Conservation (phyloP, 1,139 yeast genomes). For the Protomyces lactucae-debilis region DNA sequence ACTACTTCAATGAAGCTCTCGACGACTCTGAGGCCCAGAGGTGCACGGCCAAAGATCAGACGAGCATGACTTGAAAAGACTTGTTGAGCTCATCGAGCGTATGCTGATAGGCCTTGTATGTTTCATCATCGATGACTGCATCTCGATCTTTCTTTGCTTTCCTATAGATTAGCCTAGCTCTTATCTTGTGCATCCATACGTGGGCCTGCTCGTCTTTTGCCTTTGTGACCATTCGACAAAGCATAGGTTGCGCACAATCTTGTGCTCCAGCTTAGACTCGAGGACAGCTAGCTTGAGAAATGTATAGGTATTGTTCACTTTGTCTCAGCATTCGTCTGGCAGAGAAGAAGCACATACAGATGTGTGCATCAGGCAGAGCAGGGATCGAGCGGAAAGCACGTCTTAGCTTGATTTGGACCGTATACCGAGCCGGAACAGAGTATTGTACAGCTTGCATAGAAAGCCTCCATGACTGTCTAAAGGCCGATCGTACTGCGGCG, state of each 20-base stretch:
- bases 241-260: conserved; percentile 11
- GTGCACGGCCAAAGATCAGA: not conserved
- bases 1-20: no score
- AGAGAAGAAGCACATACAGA: not conserved
- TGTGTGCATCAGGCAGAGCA: not conserved
- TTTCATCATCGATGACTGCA: not conserved
- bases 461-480: conserved; percentile 5
- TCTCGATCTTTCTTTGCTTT: not conserved
- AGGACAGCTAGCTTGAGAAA: conserved; percentile 5
- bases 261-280: conserved; percentile 3
- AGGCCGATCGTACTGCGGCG: not conserved
- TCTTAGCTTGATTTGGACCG: not conserved
- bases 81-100: not conserved
- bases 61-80: not conserved
- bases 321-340: not conserved
- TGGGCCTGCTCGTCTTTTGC: not conserved
- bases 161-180: not conserved
- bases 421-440: conserved; percentile 8
- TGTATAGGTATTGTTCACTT: conserved; percentile 3
- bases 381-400: not conserved
- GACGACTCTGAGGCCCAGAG: no score
- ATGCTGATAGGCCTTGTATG: not conserved
- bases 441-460: conserved; percentile 12
- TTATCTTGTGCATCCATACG: not conserved
- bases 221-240: conserved; percentile 1